Evolutionary conservation across 2,329 filamentous ascomycete species (phyloP), one percentile per base, ranked within the genome.

Genomic region (Immersiporthe knoxdaviesiana): DNA sequence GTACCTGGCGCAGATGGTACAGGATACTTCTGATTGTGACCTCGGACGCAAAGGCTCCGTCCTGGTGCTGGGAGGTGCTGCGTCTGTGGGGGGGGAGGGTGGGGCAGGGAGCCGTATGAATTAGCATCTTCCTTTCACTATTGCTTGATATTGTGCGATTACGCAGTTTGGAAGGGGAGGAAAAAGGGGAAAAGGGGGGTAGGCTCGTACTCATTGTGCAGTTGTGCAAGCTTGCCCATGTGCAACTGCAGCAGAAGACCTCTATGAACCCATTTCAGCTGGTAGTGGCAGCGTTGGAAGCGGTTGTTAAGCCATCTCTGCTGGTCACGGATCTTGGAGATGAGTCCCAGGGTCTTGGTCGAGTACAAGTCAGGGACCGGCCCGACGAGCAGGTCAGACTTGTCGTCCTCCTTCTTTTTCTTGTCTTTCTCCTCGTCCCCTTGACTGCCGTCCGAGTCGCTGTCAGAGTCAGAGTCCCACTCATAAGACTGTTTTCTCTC

Each of bases 21-120:
- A 68, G 24, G 2, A 58, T 14, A 18, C 27, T 27, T 6, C 68
- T 65, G 14, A 18, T 50, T 1, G 62, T 16, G n/a, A 70, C 35
- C 35, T 70, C 61, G 14, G 59, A 30, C 24, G 65, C 66, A 18
- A 70, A 68, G 27, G 58, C 37, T 21, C 68, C 68, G 18, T 67
- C 30, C 5, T 63, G 63, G 16, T 44, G 58, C 6, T 58, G 47
- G 10, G 35, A 41, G 5, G 59, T 52, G 12, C 68, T 68, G 21
- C 8, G n/a, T 18, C 3, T 30, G 56, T 16, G 10, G 16, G 63
- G n/a, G n/a, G n/a, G n/a, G n/a, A n/a, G n/a, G n/a, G n/a, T n/a
- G n/a, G n/a, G n/a, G n/a, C n/a, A n/a, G n/a, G n/a, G 2, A 11
- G 61, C 56, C 37, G 35, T 39, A 14, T 4, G 7, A 62, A 5